Base-by-base conservation (phyloP, 2,329 filamentous ascomycete genomes). In the Aspergillus melleus region DNA sequence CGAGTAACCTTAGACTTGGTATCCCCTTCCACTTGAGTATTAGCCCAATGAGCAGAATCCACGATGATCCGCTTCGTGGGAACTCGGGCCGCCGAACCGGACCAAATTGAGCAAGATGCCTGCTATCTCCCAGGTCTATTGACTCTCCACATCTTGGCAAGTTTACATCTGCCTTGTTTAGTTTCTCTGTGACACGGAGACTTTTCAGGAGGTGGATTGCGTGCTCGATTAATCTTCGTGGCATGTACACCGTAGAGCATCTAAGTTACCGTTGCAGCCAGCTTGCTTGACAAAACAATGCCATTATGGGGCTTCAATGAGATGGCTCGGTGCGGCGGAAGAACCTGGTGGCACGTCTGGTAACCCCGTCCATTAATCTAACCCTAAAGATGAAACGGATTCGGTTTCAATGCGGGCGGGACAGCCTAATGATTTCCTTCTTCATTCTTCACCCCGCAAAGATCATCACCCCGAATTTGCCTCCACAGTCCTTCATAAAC, bases 31-130 rank as follows among this genome's bases (percentile, higher is more conserved):
- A 29, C 26, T 29, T 5, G 2, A 2, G 26, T 29, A 29, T 29
- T 29, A 36, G 32, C 10, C 32, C 32, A 36, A 36, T 22, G 22
- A 46, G 14, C 16, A 29, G 14, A 12, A 22, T 42, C 26, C 36
- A 36, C 20, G 59, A 42, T 10, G 46, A 56, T 42, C n/a, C 47
- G 49, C 26, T 46, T 42, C 30, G 54, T 59, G 55, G 60, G 16
- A 47, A 26, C 22, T 52, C 60, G 60, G 62, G 20, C 60, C 62
- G 62, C 55, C 8, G 16, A 50, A 44, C 62, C 60, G 62, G 19
- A 30, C 14, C 54, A 51, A 39, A 10, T 47, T 19, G 32, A 14
- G 12, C 19, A 19, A 47, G 26, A 29, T 6, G 24, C 26, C 4
- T 49, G 14, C 11, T 56, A 22, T 19, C 4, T 24, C 22, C 51